A percentile compares a stretch with the other conserved stretches of the same genome.
Evolutionary conservation across 2,329 filamentous ascomycete species (phyloP).

Genomic region (Fusarium xyrophilum): DNA sequence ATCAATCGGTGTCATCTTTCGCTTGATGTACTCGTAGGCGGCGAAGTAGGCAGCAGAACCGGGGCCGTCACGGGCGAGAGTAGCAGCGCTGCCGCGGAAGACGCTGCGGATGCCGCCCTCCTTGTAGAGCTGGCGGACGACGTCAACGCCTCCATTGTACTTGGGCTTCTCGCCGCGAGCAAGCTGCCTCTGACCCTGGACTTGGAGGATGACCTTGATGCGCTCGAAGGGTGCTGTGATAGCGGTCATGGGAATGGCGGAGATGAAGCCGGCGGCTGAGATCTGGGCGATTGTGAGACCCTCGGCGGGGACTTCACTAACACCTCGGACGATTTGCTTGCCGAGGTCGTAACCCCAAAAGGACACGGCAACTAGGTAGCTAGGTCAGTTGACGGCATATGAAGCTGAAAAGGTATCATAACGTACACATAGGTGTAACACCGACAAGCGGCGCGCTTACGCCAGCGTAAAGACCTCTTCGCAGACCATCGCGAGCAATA

Average conservation of each 20-base stretch:
- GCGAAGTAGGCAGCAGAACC: slow-evolving; percentile 96
- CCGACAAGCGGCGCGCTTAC: slow-evolving; percentile 93
- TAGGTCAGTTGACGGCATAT: not conserved
- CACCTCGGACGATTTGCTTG: slow-evolving; percentile 79
- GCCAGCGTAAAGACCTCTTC: slow-evolving; percentile 89
- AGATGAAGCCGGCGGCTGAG: slow-evolving; percentile 94
- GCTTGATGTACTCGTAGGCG: slow-evolving; percentile 95
- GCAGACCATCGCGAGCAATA: slow-evolving; percentile 82
- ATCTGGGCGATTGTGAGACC: slow-evolving; percentile 86
- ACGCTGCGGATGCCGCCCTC: slow-evolving; percentile 90
- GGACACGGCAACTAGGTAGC: slow-evolving; percentile 67
- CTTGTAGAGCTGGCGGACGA: slow-evolving; percentile 90
- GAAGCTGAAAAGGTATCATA: not conserved
- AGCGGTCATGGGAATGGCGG: slow-evolving; percentile 93
- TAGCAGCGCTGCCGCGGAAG: slow-evolving; percentile 90
- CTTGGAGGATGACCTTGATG: slow-evolving; percentile 97
- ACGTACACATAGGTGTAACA: slow-evolving; percentile 98
- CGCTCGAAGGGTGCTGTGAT: slow-evolving; percentile 99
- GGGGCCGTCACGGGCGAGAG: slow-evolving; percentile 90
- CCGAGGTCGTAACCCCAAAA: slow-evolving; percentile 94
- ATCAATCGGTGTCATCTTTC: slow-evolving; percentile 82
- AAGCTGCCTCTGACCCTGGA: slow-evolving; percentile 91
- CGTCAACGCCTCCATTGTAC: slow-evolving; percentile 86
- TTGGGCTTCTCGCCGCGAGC: slow-evolving; percentile 90
- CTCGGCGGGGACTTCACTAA: slow-evolving; percentile 69